These are phyloP conservation scores for Penicillium chermesinum DNA, from an alignment of 495 filamentous ascomycete species.

Conservation along the genomic window DNA sequence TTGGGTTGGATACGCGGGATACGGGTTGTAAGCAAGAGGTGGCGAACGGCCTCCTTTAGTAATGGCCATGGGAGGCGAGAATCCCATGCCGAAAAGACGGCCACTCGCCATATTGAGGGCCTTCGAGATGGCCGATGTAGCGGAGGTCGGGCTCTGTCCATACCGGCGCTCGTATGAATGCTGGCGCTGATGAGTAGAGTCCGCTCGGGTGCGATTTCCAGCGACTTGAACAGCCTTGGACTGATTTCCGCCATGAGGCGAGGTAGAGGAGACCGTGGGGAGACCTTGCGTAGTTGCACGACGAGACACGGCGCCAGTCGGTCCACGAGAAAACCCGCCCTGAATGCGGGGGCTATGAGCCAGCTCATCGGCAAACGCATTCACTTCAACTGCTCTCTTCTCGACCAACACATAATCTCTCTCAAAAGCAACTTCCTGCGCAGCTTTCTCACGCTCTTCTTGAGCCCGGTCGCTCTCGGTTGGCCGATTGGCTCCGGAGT, in stretches of 20 bases:
- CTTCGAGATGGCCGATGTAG: constrained; percentile 87
- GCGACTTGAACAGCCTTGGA: constrained; percentile 66
- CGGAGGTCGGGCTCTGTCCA: constrained; percentile 68
- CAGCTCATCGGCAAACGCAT: constrained; percentile 93
- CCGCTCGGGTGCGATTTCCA: constrained; percentile 54
- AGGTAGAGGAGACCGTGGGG: constrained; percentile 34
- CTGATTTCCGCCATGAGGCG: constrained; percentile 30
- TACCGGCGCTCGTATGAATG: constrained; percentile 77
- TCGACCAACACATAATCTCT: constrained; percentile 94
- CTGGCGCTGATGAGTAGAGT: constrained; percentile 58
- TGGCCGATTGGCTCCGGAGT: constrained; percentile 41
- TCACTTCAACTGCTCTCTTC: constrained; percentile 90
- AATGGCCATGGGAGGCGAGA: constrained; percentile 64
- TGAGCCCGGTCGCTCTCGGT: constrained; percentile 37
- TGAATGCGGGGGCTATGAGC: constrained; percentile 66
- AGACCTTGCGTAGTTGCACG: constrained; percentile 64
- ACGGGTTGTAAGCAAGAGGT: constrained; percentile 72
- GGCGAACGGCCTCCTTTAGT: constrained; percentile 64
- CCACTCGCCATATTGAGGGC: constrained; percentile 91
- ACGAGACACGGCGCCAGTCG: constrained; percentile 51
- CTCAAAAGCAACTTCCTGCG: constrained; percentile 83
- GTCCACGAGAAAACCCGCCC: constrained; percentile 33
- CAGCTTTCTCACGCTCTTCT: constrained; percentile 68
- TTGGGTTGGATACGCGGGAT: constrained; percentile 76
- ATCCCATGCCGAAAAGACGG: constrained; percentile 70